These are phyloP conservation scores for Sanghuangporus sanghuang DNA, from an alignment of 1,284 basidiomycete species.

Conservation along the genomic window DNA sequence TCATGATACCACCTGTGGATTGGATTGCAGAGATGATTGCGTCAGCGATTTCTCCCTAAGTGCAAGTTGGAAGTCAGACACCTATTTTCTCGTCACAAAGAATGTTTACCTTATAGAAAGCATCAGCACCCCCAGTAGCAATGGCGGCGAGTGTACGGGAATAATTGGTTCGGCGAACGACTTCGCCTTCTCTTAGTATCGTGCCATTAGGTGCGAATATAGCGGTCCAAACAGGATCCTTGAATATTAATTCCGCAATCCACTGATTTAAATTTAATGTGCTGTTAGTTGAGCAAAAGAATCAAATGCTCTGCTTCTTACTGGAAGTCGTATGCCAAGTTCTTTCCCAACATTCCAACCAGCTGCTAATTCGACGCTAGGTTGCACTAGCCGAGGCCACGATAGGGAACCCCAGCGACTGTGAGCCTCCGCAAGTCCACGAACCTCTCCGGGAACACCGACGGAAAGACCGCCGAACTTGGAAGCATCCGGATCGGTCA, in stretches of 20 bases:
- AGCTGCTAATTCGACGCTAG: constrained; percentile 68
- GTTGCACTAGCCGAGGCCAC: constrained; percentile 76
- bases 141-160: constrained; percentile 63
- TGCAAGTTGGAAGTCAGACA: constrained; percentile 13
- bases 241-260: constrained; percentile 62
- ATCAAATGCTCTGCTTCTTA: constrained; percentile 30
- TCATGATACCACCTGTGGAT: constrained; percentile 74
- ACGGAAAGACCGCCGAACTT: constrained; percentile 76
- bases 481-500: constrained; percentile 42
- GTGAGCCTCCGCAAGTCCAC: constrained; percentile 79
- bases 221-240: constrained; percentile 70
- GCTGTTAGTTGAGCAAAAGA: not conserved
- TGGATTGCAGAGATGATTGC: constrained; percentile 65
- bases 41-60: constrained; percentile 69
- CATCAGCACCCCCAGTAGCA: constrained; percentile 63
- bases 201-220: constrained; percentile 79
- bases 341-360: constrained; percentile 77
- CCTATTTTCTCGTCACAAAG: constrained; percentile 17
- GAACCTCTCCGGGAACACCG: constrained; percentile 83
- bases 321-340: constrained; percentile 66
- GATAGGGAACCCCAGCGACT: constrained; percentile 71
- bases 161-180: constrained; percentile 62
- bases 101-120: constrained; percentile 60
- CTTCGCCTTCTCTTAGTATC: constrained; percentile 70
- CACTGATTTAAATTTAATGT: constrained; percentile 29